These are phyloP conservation scores for Apiotrichum siamense DNA, from an alignment of 1,284 basidiomycete genomes.

Conservation along the genomic window DNA sequence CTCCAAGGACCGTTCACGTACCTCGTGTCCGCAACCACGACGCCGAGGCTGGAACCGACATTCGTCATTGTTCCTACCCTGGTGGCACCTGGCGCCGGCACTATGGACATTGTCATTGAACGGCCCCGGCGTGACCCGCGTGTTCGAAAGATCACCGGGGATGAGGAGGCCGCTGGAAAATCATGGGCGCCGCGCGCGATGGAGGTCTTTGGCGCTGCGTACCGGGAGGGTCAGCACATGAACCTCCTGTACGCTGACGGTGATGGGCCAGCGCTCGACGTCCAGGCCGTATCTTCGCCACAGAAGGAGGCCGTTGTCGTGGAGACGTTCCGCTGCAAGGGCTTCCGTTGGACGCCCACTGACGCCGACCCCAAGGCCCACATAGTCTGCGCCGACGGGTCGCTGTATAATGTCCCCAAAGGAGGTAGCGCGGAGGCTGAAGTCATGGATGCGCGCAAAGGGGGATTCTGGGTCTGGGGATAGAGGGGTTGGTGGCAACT, in stretches of 20 bases:
- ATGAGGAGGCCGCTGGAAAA: constrained; percentile 18
- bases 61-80: constrained; percentile 69
- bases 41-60: constrained; percentile 71
- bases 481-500: background rate
- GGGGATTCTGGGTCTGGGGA: constrained; percentile 27
- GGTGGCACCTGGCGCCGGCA: constrained; percentile 40
- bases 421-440: constrained; percentile 49
- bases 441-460: constrained; percentile 8
- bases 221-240: constrained; percentile 66
- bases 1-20: constrained; percentile 74
- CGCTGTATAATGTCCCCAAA: constrained; percentile 56
- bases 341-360: constrained; percentile 77
- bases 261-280: background rate
- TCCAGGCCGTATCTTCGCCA: too few species aligned
- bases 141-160: constrained; percentile 29
- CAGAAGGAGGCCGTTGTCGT: constrained; percentile 52
- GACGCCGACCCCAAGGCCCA: constrained; percentile 57
- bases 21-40: constrained; percentile 71
- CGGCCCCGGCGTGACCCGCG: constrained; percentile 67
- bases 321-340: constrained; percentile 72
- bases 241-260: constrained; percentile 54
- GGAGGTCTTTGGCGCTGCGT: constrained; percentile 60
- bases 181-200: constrained; percentile 36
- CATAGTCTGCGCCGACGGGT: constrained; percentile 71
- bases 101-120: constrained; percentile 75